Conservation (phyloP, 306 rosid genomes). For the Aeschynomene evenia region DNA sequence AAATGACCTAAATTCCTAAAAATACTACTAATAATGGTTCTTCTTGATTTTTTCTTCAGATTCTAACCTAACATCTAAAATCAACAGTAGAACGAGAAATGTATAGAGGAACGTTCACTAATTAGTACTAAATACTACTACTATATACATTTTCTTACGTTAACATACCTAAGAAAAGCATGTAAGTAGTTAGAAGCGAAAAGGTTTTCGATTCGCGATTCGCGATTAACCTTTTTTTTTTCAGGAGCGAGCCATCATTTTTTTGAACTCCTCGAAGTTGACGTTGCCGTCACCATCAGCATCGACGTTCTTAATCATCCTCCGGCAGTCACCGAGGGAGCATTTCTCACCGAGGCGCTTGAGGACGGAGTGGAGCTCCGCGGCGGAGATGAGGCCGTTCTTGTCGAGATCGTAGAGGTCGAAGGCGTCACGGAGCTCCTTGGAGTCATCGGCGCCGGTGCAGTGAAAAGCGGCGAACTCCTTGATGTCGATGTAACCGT, state of each 20-base stretch:
- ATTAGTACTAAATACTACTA: not conserved
- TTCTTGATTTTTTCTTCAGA: not conserved
- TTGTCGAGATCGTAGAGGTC: conserved; percentile 83
- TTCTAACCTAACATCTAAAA: conserved; percentile 22
- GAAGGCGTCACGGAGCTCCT: conserved; percentile 84
- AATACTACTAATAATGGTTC: not conserved
- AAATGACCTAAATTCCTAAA: not conserved
- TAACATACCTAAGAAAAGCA: not conserved
- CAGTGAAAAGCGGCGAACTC: conserved; percentile 74
- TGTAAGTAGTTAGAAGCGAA: not conserved
- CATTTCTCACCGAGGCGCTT: conserved; percentile 77
- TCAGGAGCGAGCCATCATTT: conserved; percentile 70
- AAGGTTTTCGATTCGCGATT: not conserved
- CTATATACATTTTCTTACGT: conserved; percentile 1
- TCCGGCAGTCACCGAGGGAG: conserved; percentile 61
- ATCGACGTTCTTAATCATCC: conserved; percentile 82
- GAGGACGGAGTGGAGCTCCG: conserved; percentile 71
- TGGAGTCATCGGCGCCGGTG: conserved; percentile 21
- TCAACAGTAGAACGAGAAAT: not conserved
- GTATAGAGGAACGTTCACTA: conserved; percentile 1
- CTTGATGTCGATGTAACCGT: conserved; percentile 71
- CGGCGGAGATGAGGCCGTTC: conserved; percentile 79
- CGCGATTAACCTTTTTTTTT: not conserved
- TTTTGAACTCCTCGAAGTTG: conserved; percentile 92
- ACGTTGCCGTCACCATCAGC: conserved; percentile 85